phyloP scores from a whole-genome alignment of 768 basidiomycete species.

The Leccinum disarticulatum region DNA sequence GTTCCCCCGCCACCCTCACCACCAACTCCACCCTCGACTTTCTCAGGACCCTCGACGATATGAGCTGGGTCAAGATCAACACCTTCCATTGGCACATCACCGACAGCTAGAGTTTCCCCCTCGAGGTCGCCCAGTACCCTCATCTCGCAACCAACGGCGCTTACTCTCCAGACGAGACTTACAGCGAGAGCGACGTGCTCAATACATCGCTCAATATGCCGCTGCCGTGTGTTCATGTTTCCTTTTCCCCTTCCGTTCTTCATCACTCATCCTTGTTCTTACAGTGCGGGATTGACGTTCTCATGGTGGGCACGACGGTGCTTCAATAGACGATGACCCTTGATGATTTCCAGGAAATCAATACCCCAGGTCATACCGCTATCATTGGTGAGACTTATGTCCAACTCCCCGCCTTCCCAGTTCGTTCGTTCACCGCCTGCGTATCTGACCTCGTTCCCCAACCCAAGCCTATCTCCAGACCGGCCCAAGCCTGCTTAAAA shows the following conservation, averaged over 20 bases:
- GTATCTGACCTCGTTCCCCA: no score
- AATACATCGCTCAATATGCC: constrained; percentile 65
- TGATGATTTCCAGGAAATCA: constrained; percentile 60
- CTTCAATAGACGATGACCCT: neutral
- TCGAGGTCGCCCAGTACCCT: constrained; percentile 59
- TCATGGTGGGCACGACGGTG: constrained; percentile 38
- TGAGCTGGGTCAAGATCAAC: constrained; percentile 59
- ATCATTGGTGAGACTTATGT: constrained; percentile 55
- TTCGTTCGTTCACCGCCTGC: no score
- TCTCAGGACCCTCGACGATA: constrained; percentile 48
- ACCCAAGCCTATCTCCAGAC: no score
- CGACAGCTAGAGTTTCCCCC: constrained; percentile 81
- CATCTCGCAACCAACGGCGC: constrained; percentile 64
- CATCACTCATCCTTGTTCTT: constrained; percentile 5
- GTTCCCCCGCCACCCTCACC: constrained; percentile 34
- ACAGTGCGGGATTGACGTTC: constrained; percentile 71
- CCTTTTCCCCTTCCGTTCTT: neutral
- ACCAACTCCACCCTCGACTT: constrained; percentile 50
- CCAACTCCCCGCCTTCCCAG: no score
- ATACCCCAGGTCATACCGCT: constrained; percentile 81
- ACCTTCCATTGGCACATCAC: constrained; percentile 85
- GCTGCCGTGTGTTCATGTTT: constrained; percentile 51
- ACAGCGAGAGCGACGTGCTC: constrained; percentile 52
- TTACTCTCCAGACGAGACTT: constrained; percentile 56
- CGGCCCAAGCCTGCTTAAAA: no score